Evolutionary conservation across 306 rosid genomes (phyloP).

Genomic region (Prunus padus): DNA sequence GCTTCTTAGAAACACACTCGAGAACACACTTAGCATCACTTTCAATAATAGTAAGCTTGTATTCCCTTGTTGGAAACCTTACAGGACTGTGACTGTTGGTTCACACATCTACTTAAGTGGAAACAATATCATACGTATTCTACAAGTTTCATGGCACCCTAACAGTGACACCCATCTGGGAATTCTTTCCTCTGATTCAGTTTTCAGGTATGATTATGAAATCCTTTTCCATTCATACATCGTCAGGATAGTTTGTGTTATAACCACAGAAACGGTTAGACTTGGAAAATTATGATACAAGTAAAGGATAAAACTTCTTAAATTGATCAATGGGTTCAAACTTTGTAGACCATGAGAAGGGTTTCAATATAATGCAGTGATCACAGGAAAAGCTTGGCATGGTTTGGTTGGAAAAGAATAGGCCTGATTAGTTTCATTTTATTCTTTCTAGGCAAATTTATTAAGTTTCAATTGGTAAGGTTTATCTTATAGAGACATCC

Average conservation of each 20-base stretch:
- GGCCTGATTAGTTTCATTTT: not conserved
- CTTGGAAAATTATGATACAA: not conserved
- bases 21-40: no score
- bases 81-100: constrained; percentile 75
- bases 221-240: not conserved
- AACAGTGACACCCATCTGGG: constrained; percentile 82
- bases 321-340: not conserved
- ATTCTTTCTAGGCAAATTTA: not conserved
- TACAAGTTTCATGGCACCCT: constrained; percentile 86
- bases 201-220: constrained; percentile 82
- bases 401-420: not conserved
- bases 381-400: not conserved
- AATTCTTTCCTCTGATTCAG: constrained; percentile 89
- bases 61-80: constrained; percentile 2
- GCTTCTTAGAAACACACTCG: no score
- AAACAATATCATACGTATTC: constrained; percentile 52
- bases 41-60: constrained; percentile 11
- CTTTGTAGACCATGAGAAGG: not conserved
- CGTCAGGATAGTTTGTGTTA: not conserved
- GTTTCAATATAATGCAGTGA: not conserved
- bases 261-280: not conserved
- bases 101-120: constrained; percentile 46
- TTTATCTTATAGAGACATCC: not conserved
- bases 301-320: not conserved
- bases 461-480: not conserved